These are phyloP conservation scores for Spirogloea muscicola DNA, from an alignment of 139 green algal species.

Conservation along the genomic window DNA sequence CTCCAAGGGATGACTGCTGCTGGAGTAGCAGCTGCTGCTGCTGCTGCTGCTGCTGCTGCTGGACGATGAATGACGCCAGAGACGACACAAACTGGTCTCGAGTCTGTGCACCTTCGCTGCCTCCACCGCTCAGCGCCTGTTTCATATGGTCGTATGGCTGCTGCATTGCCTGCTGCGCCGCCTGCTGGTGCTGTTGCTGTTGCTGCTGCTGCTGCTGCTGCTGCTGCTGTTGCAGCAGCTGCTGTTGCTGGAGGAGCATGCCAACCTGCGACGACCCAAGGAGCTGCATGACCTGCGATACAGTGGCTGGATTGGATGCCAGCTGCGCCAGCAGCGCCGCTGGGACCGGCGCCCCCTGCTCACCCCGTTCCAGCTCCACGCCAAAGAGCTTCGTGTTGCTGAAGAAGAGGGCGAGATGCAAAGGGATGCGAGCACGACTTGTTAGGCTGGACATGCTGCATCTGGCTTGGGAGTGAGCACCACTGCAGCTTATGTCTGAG, in stretches of 20 bases:
- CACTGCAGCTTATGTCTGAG: too few relatives aligned
- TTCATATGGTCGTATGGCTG: too few relatives aligned
- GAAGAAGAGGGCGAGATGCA: too few relatives aligned
- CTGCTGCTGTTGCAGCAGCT: conserved; percentile 28
- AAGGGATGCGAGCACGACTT: too few relatives aligned
- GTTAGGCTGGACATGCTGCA: too few relatives aligned
- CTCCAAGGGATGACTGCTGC: background rate
- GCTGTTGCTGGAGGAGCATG: conserved; percentile 7
- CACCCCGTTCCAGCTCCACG: background rate
- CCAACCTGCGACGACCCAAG: too few relatives aligned
- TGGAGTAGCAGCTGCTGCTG: conserved; percentile 3
- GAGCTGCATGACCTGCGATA: too few relatives aligned
- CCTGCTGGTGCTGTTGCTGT: conserved; percentile 1
- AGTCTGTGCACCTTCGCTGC: too few relatives aligned
- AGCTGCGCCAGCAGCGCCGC: background rate
- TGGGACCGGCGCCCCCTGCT: background rate
- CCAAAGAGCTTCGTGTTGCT: conserved; percentile 16
- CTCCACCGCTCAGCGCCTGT: too few relatives aligned
- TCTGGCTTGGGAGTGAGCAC: too few relatives aligned
- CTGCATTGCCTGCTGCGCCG: conserved; percentile 4
- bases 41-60: conserved; percentile 29
- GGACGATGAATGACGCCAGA: conserved; percentile 11
- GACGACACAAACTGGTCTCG: conserved; percentile 31
- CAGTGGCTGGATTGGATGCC: too few relatives aligned
- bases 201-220: conserved; percentile 32